Evolutionary conservation across 2,329 filamentous ascomycete species (phyloP), one percentile per base, ranked within the genome.

Genomic region (Sporothrix inflata): DNA sequence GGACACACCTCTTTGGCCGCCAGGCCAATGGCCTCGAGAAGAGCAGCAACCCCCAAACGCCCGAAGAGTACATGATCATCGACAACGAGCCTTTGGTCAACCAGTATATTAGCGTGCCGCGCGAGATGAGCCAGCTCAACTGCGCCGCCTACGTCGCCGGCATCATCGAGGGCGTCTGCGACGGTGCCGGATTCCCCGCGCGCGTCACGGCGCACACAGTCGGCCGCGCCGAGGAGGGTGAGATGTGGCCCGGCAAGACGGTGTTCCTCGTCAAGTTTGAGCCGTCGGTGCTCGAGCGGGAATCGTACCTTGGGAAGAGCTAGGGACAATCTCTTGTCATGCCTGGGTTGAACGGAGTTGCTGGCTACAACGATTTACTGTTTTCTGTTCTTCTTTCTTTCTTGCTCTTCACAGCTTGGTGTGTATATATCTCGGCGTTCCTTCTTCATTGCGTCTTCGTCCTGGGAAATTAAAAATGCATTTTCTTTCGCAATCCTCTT

Each of bases 11-110:
- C 66, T 99, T 99, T 82, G 90, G 89, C 49, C 92, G 95, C 1
- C 91, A 94, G 71, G 96, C 96, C 38, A 95, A 98, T 83, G 92
- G 94, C 21, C 90, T 99, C 73, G 96, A 99, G 84, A 94, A 96
- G 83, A 93, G 90, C 73, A 90, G 90, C 70, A 91, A 93, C 78
- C 91, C 92, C 9, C 89, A 91, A 70, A 95, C 94, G 69, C 91
- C 93, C 9, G 94, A 96, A 77, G 95, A 98, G 84, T 99, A 98
- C 85, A 98, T 99, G 95, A 96, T 99, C 78, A 93, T 94, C 78
- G 96, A 99, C 83, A 98, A 99, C 83, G 96, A 98, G 80, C 96
- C 96, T 27, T 86, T 98, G 68, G 95, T 98, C 51, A 98, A 98
- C 82, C 91, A 92, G 74, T 98, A 96, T 83, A 92, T 99, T 79